These are phyloP conservation scores for Exophiala sp. DNA, from an alignment of 2,329 filamentous ascomycete species.

Conservation along the genomic window DNA sequence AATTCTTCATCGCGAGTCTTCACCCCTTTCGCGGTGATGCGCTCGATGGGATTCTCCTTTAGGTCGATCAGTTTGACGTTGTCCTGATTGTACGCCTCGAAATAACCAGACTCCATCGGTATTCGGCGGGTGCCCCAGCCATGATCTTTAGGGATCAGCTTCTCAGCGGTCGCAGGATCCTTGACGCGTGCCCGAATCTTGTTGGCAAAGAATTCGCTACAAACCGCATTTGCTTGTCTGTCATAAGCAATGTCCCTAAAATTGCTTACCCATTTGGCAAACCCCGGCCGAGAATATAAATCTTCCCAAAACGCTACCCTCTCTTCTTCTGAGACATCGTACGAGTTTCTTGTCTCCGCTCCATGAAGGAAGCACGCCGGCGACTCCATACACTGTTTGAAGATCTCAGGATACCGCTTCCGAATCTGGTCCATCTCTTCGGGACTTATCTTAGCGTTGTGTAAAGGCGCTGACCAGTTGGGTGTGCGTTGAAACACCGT, in stretches of 20 bases:
- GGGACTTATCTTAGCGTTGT: constrained; percentile 44
- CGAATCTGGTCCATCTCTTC: constrained; percentile 48
- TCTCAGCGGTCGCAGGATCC: constrained; percentile 49
- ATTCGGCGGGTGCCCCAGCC: constrained; percentile 54
- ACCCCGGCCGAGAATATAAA: constrained; percentile 52
- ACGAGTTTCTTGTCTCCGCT: constrained; percentile 45
- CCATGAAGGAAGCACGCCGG: constrained; percentile 61
- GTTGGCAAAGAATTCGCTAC: constrained; percentile 55
- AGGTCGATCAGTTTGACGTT: constrained; percentile 49
- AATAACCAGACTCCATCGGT: constrained; percentile 50
- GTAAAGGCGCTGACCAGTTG: constrained; percentile 62
- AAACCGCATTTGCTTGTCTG: constrained; percentile 48
- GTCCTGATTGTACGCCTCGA: constrained; percentile 46
- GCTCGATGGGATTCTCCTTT: constrained; percentile 40
- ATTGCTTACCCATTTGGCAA: constrained; percentile 49
- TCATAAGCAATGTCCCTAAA: constrained; percentile 52
- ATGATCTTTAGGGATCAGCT: constrained; percentile 54
- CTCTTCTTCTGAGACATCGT: constrained; percentile 13
- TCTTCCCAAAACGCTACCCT: constrained; percentile 47
- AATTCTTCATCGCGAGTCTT: constrained; percentile 37
- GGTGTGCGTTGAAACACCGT: constrained; percentile 60
- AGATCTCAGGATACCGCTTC: constrained; percentile 10
- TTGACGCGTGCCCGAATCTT: constrained; percentile 52
- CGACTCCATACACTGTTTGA: constrained; percentile 38
- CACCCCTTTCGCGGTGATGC: constrained; percentile 41